phyloP scores from a whole-genome alignment of 345 rosid species.

The Linum usitatissimum region DNA sequence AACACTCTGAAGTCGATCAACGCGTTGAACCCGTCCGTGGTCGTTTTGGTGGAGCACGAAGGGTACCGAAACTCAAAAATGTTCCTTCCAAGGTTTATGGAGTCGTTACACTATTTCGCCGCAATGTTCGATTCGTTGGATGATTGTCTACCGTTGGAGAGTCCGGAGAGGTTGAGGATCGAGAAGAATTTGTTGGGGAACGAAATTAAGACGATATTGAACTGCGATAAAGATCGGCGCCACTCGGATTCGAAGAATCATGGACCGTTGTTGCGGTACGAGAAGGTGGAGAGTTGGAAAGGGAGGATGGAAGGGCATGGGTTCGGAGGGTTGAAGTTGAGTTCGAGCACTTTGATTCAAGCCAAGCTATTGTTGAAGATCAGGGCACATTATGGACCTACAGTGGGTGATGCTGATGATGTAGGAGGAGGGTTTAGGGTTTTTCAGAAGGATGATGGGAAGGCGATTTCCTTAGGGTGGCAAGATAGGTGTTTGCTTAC shows the following conservation, averaged over 20 bases:
- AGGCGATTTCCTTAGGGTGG: conserved; percentile 47
- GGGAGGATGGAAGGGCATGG: conserved; percentile 56
- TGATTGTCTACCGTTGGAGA: conserved; percentile 46
- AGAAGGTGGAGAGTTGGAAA: conserved; percentile 50
- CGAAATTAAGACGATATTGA: conserved; percentile 44
- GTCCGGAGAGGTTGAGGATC: conserved; percentile 38
- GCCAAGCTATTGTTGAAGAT: conserved; percentile 55
- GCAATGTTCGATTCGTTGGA: conserved; percentile 70
- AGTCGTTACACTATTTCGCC: conserved; percentile 47
- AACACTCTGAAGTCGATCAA: conserved; percentile 33
- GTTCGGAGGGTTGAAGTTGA: conserved; percentile 34
- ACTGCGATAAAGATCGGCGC: conserved; percentile 17
- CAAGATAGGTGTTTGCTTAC: conserved; percentile 49
- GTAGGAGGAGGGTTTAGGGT: conserved; percentile 43
- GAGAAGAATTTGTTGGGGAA: conserved; percentile 58
- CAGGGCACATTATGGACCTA: conserved; percentile 33
- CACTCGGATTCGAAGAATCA: background rate
- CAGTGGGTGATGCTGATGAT: conserved; percentile 21
- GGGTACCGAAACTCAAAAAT: conserved; percentile 32
- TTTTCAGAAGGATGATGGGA: conserved; percentile 45
- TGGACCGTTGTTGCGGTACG: conserved; percentile 18
- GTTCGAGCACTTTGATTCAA: conserved; percentile 52
- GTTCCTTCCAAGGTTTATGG: conserved; percentile 55
- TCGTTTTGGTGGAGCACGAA: conserved; percentile 46
- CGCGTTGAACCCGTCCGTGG: conserved; percentile 40